Conservation (phyloP, 305 asterid species). For the Solanum aculeatissimum region DNA sequence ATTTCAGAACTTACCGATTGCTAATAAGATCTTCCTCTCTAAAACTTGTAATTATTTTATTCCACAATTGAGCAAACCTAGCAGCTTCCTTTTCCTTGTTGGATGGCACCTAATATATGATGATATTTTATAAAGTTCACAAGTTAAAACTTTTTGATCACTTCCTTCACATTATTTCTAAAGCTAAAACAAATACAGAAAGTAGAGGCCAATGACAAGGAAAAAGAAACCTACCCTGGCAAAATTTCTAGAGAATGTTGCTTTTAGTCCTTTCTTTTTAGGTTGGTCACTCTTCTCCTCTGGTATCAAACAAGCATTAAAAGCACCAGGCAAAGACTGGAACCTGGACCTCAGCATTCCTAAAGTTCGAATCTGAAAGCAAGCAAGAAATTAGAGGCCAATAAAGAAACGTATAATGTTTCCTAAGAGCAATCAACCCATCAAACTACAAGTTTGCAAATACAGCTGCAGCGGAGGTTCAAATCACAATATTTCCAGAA, state of each 20-base stretch:
- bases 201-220: neutral
- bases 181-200: neutral
- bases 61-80: conserved; percentile 98
- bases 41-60: conserved; percentile 90
- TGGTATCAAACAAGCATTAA: conserved; percentile 85
- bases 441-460: neutral
- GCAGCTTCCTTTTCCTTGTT: conserved; percentile 88
- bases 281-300: conserved; percentile 64
- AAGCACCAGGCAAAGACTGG: conserved; percentile 87
- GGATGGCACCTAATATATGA: conserved; percentile 55
- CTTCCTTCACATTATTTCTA: neutral
- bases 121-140: conserved; percentile 3
- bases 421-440: neutral
- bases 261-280: conserved; percentile 90
- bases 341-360: conserved; percentile 98
- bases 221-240: conserved; percentile 35
- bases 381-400: conserved; percentile 3
- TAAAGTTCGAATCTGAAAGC: conserved; percentile 83
- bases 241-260: conserved; percentile 86
- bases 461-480: neutral
- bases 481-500: neutral
- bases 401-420: neutral
- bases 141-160: neutral
- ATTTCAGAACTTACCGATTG: conserved; percentile 44
- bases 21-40: conserved; percentile 99